These are phyloP conservation scores for Canariomyces notabilis DNA, from an alignment of 2,329 filamentous ascomycete species.

Conservation along the genomic window DNA sequence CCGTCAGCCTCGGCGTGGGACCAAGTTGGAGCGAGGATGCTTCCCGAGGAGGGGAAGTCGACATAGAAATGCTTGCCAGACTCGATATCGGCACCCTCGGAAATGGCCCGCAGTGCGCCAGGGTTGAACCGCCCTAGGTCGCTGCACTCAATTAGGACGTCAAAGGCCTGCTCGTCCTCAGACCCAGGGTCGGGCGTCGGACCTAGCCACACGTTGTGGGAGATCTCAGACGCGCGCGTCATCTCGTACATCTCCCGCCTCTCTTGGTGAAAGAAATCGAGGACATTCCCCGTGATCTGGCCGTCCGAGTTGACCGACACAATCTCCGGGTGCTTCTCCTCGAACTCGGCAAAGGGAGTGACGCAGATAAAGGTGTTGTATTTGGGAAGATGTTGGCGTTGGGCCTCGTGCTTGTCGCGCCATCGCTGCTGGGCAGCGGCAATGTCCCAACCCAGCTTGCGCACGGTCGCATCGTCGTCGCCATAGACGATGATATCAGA, in stretches of 20 bases:
- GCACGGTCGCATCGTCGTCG: slow-evolving; percentile 57
- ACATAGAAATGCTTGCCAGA: slow-evolving; percentile 40
- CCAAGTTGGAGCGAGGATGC: slow-evolving; percentile 78
- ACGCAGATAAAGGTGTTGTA: slow-evolving; percentile 82
- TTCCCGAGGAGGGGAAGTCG: slow-evolving; percentile 93
- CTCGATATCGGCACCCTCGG: slow-evolving; percentile 48
- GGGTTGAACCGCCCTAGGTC: slow-evolving; percentile 76
- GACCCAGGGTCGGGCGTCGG: slow-evolving; percentile 70
- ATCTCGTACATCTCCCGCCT: slow-evolving; percentile 88
- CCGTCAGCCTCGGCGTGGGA: slow-evolving; percentile 78
- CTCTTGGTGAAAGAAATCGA: slow-evolving; percentile 89
- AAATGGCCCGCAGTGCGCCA: slow-evolving; percentile 58
- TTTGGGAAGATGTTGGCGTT: slow-evolving; percentile 49
- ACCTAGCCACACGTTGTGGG: slow-evolving; percentile 84
- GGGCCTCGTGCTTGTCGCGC: slow-evolving; percentile 58
- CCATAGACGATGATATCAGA: slow-evolving; percentile 94
- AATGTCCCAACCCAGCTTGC: slow-evolving; percentile 63
- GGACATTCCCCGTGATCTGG: slow-evolving; percentile 65
- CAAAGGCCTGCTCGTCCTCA: slow-evolving; percentile 60
- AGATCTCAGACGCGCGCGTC: slow-evolving; percentile 85
- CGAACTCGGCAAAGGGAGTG: slow-evolving; percentile 65
- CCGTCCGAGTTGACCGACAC: slow-evolving; percentile 72
- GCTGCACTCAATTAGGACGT: slow-evolving; percentile 82
- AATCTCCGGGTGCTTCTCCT: slow-evolving; percentile 62
- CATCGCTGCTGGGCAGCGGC: slow-evolving; percentile 72